These are phyloP conservation scores for Diaporthe citri DNA, from an alignment of 2,329 filamentous ascomycete species.

Conservation along the genomic window DNA sequence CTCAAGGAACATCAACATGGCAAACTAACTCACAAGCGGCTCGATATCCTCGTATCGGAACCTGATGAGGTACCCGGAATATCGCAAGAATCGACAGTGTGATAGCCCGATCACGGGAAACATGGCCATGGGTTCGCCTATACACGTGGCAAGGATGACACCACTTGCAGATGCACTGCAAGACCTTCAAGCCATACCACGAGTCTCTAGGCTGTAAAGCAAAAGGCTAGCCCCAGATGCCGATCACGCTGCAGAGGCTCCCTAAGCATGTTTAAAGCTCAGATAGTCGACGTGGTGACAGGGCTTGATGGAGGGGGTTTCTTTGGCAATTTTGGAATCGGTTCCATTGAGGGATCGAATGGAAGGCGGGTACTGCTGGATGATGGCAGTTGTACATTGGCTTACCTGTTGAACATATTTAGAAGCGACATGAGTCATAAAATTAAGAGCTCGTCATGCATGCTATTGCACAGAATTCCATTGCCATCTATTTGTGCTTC, in stretches of 20 bases:
- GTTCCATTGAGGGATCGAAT: background rate
- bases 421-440: too few species aligned
- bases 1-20: background rate
- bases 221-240: background rate
- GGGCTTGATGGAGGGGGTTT: too few species aligned
- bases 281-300: background rate
- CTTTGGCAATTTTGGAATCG: too few species aligned
- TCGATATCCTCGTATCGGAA: background rate
- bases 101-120: background rate
- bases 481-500: background rate
- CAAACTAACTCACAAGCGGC: background rate
- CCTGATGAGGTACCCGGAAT: background rate
- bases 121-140: background rate
- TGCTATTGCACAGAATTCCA: background rate
- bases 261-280: background rate
- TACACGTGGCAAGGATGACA: background rate
- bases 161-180: too few species aligned
- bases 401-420: too few species aligned
- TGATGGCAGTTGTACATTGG: too few species aligned
- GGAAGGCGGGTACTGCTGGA: background rate
- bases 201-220: background rate
- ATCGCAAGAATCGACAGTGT: background rate
- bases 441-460: background rate
- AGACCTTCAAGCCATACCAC: background rate
- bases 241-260: background rate